Evolutionary conservation across 176 grass and related monocot species (phyloP), one percentile per base, ranked within the genome.

Genomic region (Alloteropsis semialata): DNA sequence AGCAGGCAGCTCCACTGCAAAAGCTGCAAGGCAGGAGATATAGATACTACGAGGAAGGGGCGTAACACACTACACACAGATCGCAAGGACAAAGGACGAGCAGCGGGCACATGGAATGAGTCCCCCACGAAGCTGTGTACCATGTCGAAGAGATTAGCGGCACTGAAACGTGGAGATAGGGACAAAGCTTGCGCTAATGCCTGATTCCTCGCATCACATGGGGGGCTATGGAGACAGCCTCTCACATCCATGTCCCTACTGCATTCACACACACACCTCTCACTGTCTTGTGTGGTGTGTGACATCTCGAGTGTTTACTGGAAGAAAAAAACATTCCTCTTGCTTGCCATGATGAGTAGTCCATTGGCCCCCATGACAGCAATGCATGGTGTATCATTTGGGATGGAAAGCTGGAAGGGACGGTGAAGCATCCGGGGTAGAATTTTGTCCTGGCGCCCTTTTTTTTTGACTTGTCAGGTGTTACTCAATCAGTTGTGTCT

Each of bases 161-260:
- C 84, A 79, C 8, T 79, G 84, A 58, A 86, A 82, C 84, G 72
- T 83, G 67, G 85, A 72, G 49, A 90, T 83, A 72, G 75, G 74
- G 88, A 90, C 88, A 90, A 82, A 60, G 38, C 66, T 69, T 16
- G 37, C 65, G 41, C 79, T 82, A 86, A 86, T 82, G 72, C 53
- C 64, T 86, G 88, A 87, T 87, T 90, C 88, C 88, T 68, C 22
- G 34, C 65, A 63, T 85, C 88, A 90, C 88, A 90, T 90, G 84
- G 84, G 84, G 84, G 73, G 34, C 67, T 79, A 87, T 72, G 69
- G 59, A 24, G 59, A 24, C 49, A 82, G 17, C 58, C 84, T 87
- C 66, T 90, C 88, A 83, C 84, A 87, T 86, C 88, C 74, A 79
- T 61, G 84, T 87, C 79, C 88, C 74, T 50, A 49, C 78, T 33